Evolutionary conservation across 78 protist genomes (phyloP).

Genomic region (Dictyostelium citrinum): DNA sequence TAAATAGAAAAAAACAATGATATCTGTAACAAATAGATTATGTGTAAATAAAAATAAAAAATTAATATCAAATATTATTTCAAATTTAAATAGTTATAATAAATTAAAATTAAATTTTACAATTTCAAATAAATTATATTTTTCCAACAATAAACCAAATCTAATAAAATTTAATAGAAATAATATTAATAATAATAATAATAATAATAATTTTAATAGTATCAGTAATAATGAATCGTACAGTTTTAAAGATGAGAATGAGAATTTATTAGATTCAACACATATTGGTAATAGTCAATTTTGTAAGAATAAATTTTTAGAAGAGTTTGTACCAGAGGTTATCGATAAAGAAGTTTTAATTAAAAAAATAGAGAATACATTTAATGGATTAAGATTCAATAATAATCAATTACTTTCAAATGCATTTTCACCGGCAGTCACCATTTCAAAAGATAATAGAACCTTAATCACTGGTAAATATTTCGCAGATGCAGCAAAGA

Average conservation of each 20-base stretch:
- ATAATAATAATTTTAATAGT: neutral
- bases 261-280: neutral
- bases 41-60: neutral
- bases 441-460: neutral
- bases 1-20: neutral
- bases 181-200: neutral
- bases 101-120: neutral
- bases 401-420: neutral
- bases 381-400: neutral
- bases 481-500: neutral
- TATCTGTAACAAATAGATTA: neutral
- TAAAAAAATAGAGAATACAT: slow-evolving; percentile 8
- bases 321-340: neutral
- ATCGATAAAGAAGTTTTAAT: too few species aligned
- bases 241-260: neutral
- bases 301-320: neutral
- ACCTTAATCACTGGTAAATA: neutral
- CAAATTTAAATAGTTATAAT: neutral
- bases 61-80: neutral
- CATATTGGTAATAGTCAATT: slow-evolving; percentile 5
- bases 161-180: neutral
- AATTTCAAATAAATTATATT: neutral
- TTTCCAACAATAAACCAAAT: neutral
- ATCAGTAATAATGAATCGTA: neutral
- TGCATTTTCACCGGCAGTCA: slow-evolving; percentile 5